A percentile compares a stretch with the other conserved stretches of the same genome.
Evolutionary conservation across 495 filamentous ascomycete genomes (phyloP).

Genomic region (Aspergillus diversus): DNA sequence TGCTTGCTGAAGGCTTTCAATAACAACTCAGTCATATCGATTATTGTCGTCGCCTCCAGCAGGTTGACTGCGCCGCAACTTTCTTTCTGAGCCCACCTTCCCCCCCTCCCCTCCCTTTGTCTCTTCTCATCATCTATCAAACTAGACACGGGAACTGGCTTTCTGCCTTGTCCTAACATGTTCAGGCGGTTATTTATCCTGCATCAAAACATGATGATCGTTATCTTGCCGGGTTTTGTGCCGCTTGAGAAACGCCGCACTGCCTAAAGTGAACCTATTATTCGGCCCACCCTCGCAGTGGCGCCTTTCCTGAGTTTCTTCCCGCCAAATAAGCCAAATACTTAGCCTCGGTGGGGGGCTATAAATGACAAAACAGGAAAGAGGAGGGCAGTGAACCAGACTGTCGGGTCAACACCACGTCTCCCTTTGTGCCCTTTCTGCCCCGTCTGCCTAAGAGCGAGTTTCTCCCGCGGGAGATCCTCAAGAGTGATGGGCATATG

Average conservation of each 20-base stretch:
- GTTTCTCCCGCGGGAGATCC: conserved; percentile 15
- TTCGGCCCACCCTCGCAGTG: background rate
- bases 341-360: background rate
- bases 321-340: background rate
- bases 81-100: conserved; percentile 19
- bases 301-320: background rate
- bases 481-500: conserved; percentile 21
- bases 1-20: conserved; percentile 22
- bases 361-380: conserved; percentile 5
- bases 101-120: conserved; percentile 1
- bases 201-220: conserved; percentile 4
- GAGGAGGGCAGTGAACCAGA: conserved; percentile 38
- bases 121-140: background rate
- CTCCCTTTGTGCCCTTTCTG: conserved; percentile 21
- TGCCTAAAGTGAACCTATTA: background rate
- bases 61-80: conserved; percentile 38
- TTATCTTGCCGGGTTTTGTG: background rate
- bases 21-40: conserved; percentile 1
- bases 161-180: conserved; percentile 6
- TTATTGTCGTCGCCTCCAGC: conserved; percentile 14
- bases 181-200: background rate
- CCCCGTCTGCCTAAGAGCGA: conserved; percentile 5
- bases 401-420: conserved; percentile 36
- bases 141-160: conserved; percentile 6
- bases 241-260: conserved; percentile 26